Base-by-base conservation (phyloP, 768 basidiomycete species). In the Pleurotus salmoneostramineus region DNA sequence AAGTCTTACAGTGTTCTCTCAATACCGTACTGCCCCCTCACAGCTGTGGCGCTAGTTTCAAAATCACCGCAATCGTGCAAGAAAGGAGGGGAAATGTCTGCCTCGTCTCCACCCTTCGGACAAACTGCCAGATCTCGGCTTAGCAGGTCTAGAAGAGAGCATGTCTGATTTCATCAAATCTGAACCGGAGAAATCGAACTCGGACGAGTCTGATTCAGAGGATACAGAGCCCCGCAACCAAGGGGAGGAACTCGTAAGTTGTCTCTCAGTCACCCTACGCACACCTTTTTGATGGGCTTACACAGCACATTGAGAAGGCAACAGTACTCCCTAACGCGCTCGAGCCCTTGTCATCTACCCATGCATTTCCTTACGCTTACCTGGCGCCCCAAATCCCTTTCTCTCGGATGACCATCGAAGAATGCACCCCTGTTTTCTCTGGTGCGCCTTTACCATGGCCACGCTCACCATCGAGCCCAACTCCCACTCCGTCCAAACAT, bases 31-130 rank as follows among this genome's bases (percentile, higher is more conserved):
- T 57, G 50, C 58, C 12, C 34, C 35, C 21, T 27, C 3, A 27
- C 21, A 27, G 2, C 21, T 27, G 21, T 27, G 11, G 33, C 14
- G n/a, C 27, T 50, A 84, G 83, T 84, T 84, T 54, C 83, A 84
- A 67, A 84, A 84, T 36, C 78, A 77, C 40, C 76, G 83, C 3
- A 71, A 69, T 50, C 74, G 77, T 6, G 70, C 72, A 0, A 75
- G 65, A 45, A 68, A 64, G 46, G 74, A 71, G 14, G 70, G 70
- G 5, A 67, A 44, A 44, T 10, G 5, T 5, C 31, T 70, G 5
- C 58, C 44, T 3, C 70, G 67, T 47, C 56, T 68, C 17, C 3
- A 60, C 1, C 35, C 64, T 1, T 17, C 56, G 2, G 64, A 68
- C 7, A 60, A 58, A 1, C 59, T 64, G 3, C 69, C 68, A 27